A percentile compares a stretch with the other conserved stretches of the same genome.
phyloP scores from a whole-genome alignment of 495 filamentous ascomycete genomes.

The Penicillium egyptiacum region DNA sequence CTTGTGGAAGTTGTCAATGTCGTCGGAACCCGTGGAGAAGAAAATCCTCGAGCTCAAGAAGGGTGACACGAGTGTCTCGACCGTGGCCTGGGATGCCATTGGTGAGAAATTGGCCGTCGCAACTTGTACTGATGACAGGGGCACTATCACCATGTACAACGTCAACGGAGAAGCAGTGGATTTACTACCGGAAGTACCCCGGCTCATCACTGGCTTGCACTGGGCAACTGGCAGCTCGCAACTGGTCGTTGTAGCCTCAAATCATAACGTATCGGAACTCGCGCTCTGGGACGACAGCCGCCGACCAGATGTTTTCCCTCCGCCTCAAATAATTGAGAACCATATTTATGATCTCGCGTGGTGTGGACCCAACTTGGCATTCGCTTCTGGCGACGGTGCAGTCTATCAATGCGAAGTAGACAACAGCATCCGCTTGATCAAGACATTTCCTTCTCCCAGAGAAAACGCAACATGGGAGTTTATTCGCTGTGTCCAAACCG shows the following conservation, averaged over 20 bases:
- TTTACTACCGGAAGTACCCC: slow-evolving; percentile 47
- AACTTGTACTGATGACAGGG: slow-evolving; percentile 60
- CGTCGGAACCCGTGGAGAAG: slow-evolving; percentile 39
- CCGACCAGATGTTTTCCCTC: slow-evolving; percentile 43
- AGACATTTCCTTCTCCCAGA: slow-evolving; percentile 35
- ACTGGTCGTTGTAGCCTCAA: slow-evolving; percentile 46
- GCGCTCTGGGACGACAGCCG: slow-evolving; percentile 48
- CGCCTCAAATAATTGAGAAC: slow-evolving; percentile 40
- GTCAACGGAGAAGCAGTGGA: slow-evolving; percentile 57
- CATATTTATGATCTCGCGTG: slow-evolving; percentile 43
- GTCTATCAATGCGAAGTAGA: slow-evolving; percentile 49
- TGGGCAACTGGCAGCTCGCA: slow-evolving; percentile 43
- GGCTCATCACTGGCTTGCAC: slow-evolving; percentile 45
- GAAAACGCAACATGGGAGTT: slow-evolving; percentile 39
- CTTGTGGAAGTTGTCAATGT: slow-evolving; percentile 66
- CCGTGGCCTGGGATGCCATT: slow-evolving; percentile 69
- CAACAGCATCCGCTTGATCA: slow-evolving; percentile 38
- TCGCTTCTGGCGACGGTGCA: slow-evolving; percentile 40
- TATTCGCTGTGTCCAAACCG: slow-evolving; percentile 34
- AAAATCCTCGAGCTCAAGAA: slow-evolving; percentile 39
- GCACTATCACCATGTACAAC: slow-evolving; percentile 67
- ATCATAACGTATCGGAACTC: slow-evolving; percentile 42
- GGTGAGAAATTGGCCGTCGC: slow-evolving; percentile 69
- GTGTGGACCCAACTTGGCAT: slow-evolving; percentile 36
- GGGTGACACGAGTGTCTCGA: slow-evolving; percentile 43